Evolutionary conservation across 768 basidiomycete genomes (phyloP).

Genomic region (Panellus pusillus): DNA sequence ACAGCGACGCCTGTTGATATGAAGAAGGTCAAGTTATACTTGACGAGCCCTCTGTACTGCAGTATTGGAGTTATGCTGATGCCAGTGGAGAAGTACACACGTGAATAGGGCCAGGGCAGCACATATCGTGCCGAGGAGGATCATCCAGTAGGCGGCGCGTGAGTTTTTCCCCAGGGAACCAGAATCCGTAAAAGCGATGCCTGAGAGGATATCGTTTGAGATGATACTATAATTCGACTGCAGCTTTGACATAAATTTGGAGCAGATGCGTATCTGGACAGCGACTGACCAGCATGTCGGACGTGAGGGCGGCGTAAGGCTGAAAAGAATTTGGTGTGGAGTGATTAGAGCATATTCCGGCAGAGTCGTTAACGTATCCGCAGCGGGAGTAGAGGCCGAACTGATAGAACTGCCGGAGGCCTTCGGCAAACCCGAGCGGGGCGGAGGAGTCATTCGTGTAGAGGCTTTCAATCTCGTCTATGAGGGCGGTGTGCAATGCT

Average conservation of each 20-base stretch:
- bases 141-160: constrained; percentile 71
- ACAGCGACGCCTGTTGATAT: constrained; percentile 64
- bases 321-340: constrained; percentile 59
- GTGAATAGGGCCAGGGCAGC: constrained; percentile 63
- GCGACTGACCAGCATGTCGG: constrained; percentile 52
- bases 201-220: constrained; percentile 52
- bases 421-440: constrained; percentile 54
- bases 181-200: constrained; percentile 59
- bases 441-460: constrained; percentile 67
- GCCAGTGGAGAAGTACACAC: constrained; percentile 41
- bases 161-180: constrained; percentile 62
- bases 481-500: constrained; percentile 48
- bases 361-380: constrained; percentile 59
- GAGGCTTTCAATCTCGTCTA: constrained; percentile 60
- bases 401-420: constrained; percentile 69
- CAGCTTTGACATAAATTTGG: too few species aligned
- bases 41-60: constrained; percentile 58
- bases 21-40: constrained; percentile 66
- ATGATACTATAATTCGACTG: constrained; percentile 54
- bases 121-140: constrained; percentile 70
- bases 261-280: too few species aligned
- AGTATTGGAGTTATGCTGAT: constrained; percentile 4
- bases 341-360: constrained; percentile 64
- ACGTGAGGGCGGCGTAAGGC: constrained; percentile 63
- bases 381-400: constrained; percentile 86